Evolutionary conservation across 768 basidiomycete species (phyloP).

Genomic region (Amanita rubescens): DNA sequence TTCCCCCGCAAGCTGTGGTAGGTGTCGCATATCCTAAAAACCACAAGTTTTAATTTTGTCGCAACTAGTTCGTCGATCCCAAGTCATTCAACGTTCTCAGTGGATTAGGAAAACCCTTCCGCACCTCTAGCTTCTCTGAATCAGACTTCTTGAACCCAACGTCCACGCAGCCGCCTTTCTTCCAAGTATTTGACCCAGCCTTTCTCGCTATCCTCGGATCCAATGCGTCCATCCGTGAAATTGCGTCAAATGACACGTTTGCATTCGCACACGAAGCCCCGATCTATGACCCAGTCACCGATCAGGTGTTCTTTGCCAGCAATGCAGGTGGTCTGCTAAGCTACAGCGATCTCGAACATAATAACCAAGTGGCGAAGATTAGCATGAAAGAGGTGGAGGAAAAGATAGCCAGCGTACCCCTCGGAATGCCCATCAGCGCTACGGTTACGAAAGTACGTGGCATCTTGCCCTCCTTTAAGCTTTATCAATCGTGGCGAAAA

Average conservation of each 20-base stretch:
- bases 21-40: conserved; percentile 4
- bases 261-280: conserved; percentile 80
- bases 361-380: conserved; percentile 58
- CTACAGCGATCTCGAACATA: conserved; percentile 54
- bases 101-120: conserved; percentile 29
- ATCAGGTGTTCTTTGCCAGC: conserved; percentile 67
- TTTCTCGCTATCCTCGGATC: conserved; percentile 56
- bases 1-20: conserved; percentile 27
- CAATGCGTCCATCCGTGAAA: conserved; percentile 46
- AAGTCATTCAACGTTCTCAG: conserved; percentile 45
- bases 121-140: conserved; percentile 27
- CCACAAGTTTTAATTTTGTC: background rate
- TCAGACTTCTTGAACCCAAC: conserved; percentile 52
- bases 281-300: conserved; percentile 53
- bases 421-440: conserved; percentile 34
- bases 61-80: conserved; percentile 45
- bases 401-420: conserved; percentile 29
- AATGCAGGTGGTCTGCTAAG: conserved; percentile 62
- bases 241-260: conserved; percentile 54
- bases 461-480: too few relatives aligned
- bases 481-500: conserved; percentile 15
- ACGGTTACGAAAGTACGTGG: conserved; percentile 38
- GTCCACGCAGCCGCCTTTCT: conserved; percentile 48
- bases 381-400: conserved; percentile 47
- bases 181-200: conserved; percentile 41